These are phyloP conservation scores for Perilla frutescens DNA, from an alignment of 257 asterid species.

Conservation along the genomic window DNA sequence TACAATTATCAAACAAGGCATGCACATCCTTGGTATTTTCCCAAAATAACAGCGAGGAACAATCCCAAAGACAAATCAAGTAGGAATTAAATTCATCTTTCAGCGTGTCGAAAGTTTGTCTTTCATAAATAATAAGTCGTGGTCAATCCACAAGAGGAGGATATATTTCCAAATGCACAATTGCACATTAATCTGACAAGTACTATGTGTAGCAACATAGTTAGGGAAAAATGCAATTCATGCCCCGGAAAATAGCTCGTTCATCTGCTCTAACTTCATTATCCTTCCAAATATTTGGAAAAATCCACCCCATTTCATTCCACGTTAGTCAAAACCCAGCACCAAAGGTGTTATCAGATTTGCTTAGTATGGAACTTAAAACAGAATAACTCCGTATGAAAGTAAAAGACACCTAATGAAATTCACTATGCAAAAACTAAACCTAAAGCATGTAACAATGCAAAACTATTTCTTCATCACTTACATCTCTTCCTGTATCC, in stretches of 20 bases:
- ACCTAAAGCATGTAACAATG: no score
- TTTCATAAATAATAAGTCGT: neutral
- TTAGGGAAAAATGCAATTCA: neutral
- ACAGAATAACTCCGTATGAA: neutral
- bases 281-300: neutral
- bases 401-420: neutral
- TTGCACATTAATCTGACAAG: neutral
- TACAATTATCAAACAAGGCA: constrained; percentile 10
- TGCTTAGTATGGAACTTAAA: neutral
- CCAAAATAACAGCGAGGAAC: neutral
- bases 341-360: constrained; percentile 1
- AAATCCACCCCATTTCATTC: neutral
- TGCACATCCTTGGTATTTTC: neutral
- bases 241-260: neutral
- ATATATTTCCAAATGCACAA: neutral
- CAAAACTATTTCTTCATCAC: neutral
- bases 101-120: neutral
- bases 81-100: constrained; percentile 5
- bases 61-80: constrained; percentile 31
- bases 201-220: constrained; percentile 5
- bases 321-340: neutral
- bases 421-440: constrained; percentile 22
- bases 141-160: neutral
- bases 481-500: constrained; percentile 14
- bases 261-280: neutral